Evolutionary conservation across 1,139 yeast species (phyloP).

Genomic region (Tardiomyces digboiensis): DNA sequence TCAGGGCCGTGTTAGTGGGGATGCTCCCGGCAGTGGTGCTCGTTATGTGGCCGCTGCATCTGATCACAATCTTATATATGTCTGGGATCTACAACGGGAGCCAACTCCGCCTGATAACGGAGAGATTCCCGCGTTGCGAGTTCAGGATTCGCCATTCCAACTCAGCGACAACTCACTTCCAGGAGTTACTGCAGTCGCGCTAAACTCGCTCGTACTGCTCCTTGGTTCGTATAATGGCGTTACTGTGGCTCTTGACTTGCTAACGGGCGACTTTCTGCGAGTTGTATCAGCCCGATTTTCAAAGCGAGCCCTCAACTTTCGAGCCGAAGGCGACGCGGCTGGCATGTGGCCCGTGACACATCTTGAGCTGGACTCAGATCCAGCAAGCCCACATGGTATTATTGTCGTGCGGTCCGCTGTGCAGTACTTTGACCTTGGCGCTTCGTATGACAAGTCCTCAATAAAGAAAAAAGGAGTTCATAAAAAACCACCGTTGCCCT

Average conservation of each 20-base stretch:
- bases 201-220: constrained; percentile 36
- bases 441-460: constrained; percentile 9
- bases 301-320: constrained; percentile 29
- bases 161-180: constrained; percentile 12
- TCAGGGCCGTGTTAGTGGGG: constrained; percentile 12
- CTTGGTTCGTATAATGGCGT: constrained; percentile 58
- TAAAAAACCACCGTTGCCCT: constrained; percentile 12
- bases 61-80: constrained; percentile 27
- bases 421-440: constrained; percentile 59
- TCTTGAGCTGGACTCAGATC: constrained; percentile 36
- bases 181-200: constrained; percentile 33
- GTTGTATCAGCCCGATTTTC: constrained; percentile 41
- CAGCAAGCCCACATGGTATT: constrained; percentile 41
- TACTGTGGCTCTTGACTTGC: constrained; percentile 51
- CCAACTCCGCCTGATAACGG: constrained; percentile 12
- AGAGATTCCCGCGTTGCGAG: constrained; percentile 19
- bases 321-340: constrained; percentile 12
- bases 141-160: constrained; percentile 22
- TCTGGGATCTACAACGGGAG: constrained; percentile 34
- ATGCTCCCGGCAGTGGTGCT: constrained; percentile 47
- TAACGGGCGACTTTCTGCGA: constrained; percentile 47
- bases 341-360: constrained; percentile 32
- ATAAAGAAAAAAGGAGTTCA: constrained; percentile 16
- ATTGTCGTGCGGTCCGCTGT: constrained; percentile 46
- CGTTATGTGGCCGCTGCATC: constrained; percentile 39